Percentiles rank a stretch among this genome's conserved stretches.
Conservation (phyloP, 345 rosid genomes). For the Acer yangbiense region DNA sequence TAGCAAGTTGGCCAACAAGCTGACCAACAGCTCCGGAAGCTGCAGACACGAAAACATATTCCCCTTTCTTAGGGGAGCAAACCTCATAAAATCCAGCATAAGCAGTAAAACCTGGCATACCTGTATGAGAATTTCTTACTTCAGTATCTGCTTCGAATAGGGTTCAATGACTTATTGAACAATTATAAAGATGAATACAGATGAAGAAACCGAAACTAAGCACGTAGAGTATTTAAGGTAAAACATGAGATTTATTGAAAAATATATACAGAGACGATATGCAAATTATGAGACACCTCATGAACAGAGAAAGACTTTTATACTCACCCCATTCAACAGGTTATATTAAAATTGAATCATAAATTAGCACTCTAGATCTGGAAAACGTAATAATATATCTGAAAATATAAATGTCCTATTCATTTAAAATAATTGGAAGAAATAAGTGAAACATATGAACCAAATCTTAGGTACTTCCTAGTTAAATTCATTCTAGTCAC, state of each 20-base stretch:
- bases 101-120: slow-evolving; percentile 83
- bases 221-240: neutral
- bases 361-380: neutral
- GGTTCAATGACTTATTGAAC: neutral
- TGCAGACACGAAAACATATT: slow-evolving; percentile 65
- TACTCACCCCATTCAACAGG: neutral
- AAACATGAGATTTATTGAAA: neutral
- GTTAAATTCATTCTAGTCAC: neutral
- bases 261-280: neutral
- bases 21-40: slow-evolving; percentile 83
- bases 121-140: slow-evolving; percentile 30
- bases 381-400: neutral
- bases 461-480: neutral
- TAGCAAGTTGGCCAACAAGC: slow-evolving; percentile 80
- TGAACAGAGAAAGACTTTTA: neutral
- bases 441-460: neutral
- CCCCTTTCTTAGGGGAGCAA: slow-evolving; percentile 62
- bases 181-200: neutral
- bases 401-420: neutral
- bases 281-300: neutral
- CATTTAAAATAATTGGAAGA: neutral
- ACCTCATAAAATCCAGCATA: slow-evolving; percentile 68
- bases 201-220: neutral
- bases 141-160: neutral
- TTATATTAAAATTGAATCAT: neutral